Evolutionary conservation across 768 basidiomycete genomes (phyloP), one percentile per base, ranked within the genome.

Genomic region (Jaapia argillacea): DNA sequence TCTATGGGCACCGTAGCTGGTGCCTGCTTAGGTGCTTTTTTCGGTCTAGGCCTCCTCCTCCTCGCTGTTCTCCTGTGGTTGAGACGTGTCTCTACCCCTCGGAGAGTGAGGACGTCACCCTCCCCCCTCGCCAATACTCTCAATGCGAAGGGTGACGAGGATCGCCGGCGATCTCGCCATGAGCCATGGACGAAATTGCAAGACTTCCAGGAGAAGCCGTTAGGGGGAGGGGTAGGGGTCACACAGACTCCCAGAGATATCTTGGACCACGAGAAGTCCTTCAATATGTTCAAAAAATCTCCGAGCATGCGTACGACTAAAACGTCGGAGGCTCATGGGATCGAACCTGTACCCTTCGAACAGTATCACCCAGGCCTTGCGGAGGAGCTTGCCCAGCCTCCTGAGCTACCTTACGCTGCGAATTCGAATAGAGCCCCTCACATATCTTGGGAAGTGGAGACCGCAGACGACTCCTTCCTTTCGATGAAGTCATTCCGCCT

Each of bases 291-390:
- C 66, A 75, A 79, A 60, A 78, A 75, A 53, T 67, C 74, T 0
- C 70, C 70, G 4, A 80, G 77, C 54, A 61, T 73, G 28, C 64
- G 69, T 35, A 78, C 79, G 13, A 69, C 62, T 5, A 73, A 72
- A 46, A 72, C 72, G 36, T 64, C 39, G 51, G 56, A 56, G 45
- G 54, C 54, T 26, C 48, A 49, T 45, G 44, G 45, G n/a, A 47
- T 51, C 36, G 54, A 54, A 27, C 50, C 51, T 7, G 37, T 54
- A 46, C 50, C 77, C 16, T 81, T 81, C 55, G 71, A 72, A 22
- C 73, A 74, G 48, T 81, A 80, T 51, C 75, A 78, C 45, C 55
- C 58, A 25, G 59, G 66, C 40, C 67, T 76, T 54, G 74, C 75
- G 16, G 57, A 68, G 45, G 71, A 78, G 48, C 66, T 79, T 45